Evolutionary conservation across 306 rosid species (phyloP).

Genomic region (Acacia melanoxylon): DNA sequence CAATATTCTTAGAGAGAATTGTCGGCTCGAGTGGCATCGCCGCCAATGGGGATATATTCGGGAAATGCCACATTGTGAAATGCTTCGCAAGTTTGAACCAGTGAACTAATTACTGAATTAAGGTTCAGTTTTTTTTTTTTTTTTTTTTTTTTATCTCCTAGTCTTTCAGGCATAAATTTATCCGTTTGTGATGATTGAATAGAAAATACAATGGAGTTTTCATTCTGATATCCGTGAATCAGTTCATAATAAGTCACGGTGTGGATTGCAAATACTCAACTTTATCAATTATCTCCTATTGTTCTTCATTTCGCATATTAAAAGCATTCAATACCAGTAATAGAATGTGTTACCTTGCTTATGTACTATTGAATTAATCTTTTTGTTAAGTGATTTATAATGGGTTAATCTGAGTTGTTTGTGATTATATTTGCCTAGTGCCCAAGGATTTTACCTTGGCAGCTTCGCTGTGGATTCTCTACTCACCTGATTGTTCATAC

Average conservation of each 20-base stretch:
- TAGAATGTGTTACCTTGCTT: conserved; percentile 1
- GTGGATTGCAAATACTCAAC: conserved; percentile 25
- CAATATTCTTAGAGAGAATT: conserved; percentile 69
- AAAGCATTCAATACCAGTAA: conserved; percentile 10
- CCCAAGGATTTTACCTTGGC: background rate
- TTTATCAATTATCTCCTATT: conserved; percentile 1
- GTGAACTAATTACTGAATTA: conserved; percentile 42
- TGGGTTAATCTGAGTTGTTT: background rate
- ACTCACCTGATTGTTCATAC: background rate
- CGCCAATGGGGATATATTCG: conserved; percentile 88
- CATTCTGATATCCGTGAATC: conserved; percentile 34
- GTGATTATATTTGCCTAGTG: background rate
- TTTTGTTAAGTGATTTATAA: background rate
- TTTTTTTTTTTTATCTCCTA: conserved; percentile 34
- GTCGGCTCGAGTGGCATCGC: conserved; percentile 81
- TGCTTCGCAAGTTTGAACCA: conserved; percentile 57
- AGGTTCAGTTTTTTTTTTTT: conserved; percentile 40
- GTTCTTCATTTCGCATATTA: conserved; percentile 3
- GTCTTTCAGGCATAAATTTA: conserved; percentile 31
- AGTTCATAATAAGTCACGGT: conserved; percentile 43
- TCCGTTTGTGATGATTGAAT: background rate
- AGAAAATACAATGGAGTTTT: conserved; percentile 30
- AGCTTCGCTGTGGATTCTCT: background rate
- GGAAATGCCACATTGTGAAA: conserved; percentile 93
- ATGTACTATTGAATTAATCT: background rate